Conservation (phyloP, 495 filamentous ascomycete genomes). For the Choiromyces venosus region DNA sequence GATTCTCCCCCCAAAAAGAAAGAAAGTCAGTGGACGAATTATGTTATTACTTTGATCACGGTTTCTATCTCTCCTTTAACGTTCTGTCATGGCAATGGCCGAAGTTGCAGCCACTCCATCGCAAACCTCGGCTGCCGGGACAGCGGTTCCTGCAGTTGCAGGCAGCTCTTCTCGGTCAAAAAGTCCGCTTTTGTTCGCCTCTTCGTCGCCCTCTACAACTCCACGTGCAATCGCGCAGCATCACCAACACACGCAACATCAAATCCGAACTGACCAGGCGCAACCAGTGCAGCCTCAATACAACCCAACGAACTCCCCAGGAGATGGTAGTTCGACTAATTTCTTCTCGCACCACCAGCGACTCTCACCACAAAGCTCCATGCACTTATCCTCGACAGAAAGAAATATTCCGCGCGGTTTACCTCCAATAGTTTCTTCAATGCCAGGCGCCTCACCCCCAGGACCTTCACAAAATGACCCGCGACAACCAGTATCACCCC, state of each 20-base stretch:
- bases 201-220: conserved; percentile 36
- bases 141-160: conserved; percentile 42
- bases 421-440: conserved; percentile 42
- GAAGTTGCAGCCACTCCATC: conserved; percentile 42
- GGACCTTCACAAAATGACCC: conserved; percentile 36
- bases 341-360: conserved; percentile 43
- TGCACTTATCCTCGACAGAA: conserved; percentile 39
- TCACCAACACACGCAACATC: conserved; percentile 36
- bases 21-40: conserved; percentile 32
- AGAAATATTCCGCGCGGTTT: conserved; percentile 40
- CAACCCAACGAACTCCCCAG: conserved; percentile 39
- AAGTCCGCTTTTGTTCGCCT: conserved; percentile 41
- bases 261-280: conserved; percentile 38
- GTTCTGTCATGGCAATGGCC: conserved; percentile 38
- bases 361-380: conserved; percentile 41
- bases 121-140: conserved; percentile 41
- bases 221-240: conserved; percentile 39
- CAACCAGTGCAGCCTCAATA: conserved; percentile 39
- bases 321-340: conserved; percentile 42
- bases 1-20: conserved; percentile 16
- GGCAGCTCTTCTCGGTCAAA: conserved; percentile 39
- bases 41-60: conserved; percentile 39
- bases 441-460: conserved; percentile 40
- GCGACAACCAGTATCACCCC: conserved; percentile 39
- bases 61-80: conserved; percentile 24